A percentile compares a stretch with the other conserved stretches of the same genome.
phyloP scores from a whole-genome alignment of 306 rosid genomes.

The Fragaria vesca region DNA sequence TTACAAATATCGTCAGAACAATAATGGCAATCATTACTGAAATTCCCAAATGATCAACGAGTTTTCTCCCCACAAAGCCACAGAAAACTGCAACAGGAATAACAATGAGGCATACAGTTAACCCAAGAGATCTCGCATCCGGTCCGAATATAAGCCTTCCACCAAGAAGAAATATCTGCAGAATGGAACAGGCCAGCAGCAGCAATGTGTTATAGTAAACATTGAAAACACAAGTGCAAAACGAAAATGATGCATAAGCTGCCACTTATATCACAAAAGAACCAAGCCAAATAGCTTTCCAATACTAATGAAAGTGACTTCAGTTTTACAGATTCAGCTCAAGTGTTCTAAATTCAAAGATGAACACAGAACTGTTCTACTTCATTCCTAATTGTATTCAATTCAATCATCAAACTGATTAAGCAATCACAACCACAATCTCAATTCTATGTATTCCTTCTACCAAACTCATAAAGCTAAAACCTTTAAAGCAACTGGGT shows the following conservation, averaged over 20 bases:
- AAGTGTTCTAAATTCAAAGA: not conserved
- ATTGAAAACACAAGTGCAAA: not conserved
- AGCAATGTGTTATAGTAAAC: not conserved
- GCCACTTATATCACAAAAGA: not conserved
- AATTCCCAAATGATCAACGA: constrained; percentile 29
- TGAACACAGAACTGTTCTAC: not conserved
- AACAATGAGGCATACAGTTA: constrained; percentile 29
- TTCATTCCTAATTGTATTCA: constrained; percentile 6
- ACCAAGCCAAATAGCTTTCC: not conserved
- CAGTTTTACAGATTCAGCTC: not conserved
- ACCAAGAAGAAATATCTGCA: constrained; percentile 35
- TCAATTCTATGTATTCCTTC: not conserved
- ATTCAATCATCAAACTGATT: constrained; percentile 11
- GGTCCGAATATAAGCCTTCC: constrained; percentile 45
- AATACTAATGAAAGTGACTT: not conserved
- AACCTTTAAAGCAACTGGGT: constrained; percentile 4
- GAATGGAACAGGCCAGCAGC: constrained; percentile 6
- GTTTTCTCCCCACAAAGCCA: constrained; percentile 33
- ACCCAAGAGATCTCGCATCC: constrained; percentile 34
- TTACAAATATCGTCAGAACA: constrained; percentile 22
- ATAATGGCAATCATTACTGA: constrained; percentile 25
- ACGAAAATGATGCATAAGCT: constrained; percentile 4
- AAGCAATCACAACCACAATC: constrained; percentile 5
- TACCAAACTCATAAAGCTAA: constrained; percentile 2
- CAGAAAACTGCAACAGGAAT: constrained; percentile 35